These are phyloP conservation scores for Vaccinium macrocarpon DNA, from an alignment of 148 eudicot species.

Conservation along the genomic window DNA sequence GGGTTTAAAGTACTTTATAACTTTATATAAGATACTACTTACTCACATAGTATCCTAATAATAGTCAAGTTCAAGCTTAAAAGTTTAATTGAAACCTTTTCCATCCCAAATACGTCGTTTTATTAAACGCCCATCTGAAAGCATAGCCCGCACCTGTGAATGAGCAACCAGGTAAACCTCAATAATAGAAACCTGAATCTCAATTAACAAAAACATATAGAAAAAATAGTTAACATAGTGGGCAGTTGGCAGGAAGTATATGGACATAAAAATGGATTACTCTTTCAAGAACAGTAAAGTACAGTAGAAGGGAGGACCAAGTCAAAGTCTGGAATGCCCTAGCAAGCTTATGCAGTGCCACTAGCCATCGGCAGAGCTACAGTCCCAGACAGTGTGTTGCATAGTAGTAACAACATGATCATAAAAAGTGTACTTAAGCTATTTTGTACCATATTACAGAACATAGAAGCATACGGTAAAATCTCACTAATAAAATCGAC, in stretches of 20 bases:
- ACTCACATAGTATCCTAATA: background rate
- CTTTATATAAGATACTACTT: background rate
- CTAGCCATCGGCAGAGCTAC: background rate
- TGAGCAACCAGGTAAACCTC: slow-evolving; percentile 12
- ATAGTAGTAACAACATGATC: background rate
- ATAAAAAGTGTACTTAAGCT: background rate
- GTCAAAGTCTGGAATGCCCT: background rate
- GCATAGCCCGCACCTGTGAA: slow-evolving; percentile 88
- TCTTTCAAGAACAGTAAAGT: background rate
- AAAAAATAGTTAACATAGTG: background rate
- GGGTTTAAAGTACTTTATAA: background rate
- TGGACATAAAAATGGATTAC: background rate
- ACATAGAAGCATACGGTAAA: background rate
- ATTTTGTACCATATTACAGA: background rate
- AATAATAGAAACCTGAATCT: background rate
- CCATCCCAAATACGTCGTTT: no score
- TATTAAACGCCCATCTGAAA: slow-evolving; percentile 57
- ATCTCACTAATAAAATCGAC: background rate
- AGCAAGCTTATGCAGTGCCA: background rate
- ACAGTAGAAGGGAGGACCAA: background rate
- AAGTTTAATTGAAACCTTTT: background rate
- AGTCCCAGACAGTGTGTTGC: background rate
- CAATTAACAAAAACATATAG: background rate
- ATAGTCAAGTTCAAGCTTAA: no score
- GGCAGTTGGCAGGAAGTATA: background rate